Evolutionary conservation across 306 rosid genomes (phyloP).

Genomic region (Lathyrus oleraceus): DNA sequence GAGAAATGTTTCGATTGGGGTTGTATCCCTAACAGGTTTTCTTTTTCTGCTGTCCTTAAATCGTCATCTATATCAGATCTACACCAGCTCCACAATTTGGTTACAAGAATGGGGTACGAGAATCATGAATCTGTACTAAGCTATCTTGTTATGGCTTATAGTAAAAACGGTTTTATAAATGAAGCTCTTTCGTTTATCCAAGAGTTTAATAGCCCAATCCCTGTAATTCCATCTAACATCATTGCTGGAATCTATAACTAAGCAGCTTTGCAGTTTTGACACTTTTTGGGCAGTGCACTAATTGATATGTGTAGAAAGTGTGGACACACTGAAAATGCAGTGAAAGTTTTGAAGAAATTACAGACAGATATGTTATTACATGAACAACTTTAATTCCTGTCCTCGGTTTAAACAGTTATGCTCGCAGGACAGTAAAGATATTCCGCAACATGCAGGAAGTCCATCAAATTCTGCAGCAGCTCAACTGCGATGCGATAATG

Average conservation of each 20-base stretch:
- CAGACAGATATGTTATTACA: constrained; percentile 54
- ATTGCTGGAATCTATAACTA: constrained; percentile 61
- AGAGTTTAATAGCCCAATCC: constrained; percentile 40
- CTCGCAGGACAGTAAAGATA: constrained; percentile 49
- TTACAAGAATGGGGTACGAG: constrained; percentile 69
- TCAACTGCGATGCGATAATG: too few species aligned
- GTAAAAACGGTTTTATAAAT: constrained; percentile 58
- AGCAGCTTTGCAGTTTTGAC: constrained; percentile 50
- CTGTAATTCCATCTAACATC: constrained; percentile 55
- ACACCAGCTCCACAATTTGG: constrained; percentile 63
- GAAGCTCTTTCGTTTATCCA: constrained; percentile 54
- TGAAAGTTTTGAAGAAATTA: constrained; percentile 55
- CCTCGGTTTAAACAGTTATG: constrained; percentile 68
- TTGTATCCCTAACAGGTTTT: constrained; percentile 56
- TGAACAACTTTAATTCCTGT: constrained; percentile 77
- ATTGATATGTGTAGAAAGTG: constrained; percentile 66
- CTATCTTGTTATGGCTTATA: constrained; percentile 61
- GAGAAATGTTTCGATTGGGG: constrained; percentile 66
- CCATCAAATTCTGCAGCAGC: too few species aligned
- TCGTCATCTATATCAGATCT: constrained; percentile 41
- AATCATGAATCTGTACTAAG: constrained; percentile 58
- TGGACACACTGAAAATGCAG: constrained; percentile 50
- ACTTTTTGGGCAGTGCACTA: constrained; percentile 23
- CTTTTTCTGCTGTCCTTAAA: constrained; percentile 67
- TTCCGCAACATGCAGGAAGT: constrained; percentile 70